Conservation (phyloP, 441 rosid species). For the Dalechampia spathulata region DNA sequence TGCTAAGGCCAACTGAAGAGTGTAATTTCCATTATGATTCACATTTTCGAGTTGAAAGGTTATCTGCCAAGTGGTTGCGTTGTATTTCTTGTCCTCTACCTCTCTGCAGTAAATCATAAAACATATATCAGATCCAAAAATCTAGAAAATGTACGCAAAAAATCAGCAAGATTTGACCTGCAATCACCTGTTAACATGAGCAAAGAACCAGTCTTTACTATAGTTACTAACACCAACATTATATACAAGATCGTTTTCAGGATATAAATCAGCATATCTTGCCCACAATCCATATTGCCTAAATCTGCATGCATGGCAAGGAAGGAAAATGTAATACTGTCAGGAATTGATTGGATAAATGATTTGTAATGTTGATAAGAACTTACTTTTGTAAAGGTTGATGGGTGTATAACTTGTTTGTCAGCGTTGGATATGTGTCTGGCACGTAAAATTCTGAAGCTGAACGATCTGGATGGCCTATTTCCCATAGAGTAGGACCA, state of each 20-base stretch:
- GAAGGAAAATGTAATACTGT: too few species aligned
- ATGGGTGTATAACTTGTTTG: slow-evolving; percentile 25
- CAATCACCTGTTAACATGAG: slow-evolving; percentile 64
- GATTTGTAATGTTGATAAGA: neutral
- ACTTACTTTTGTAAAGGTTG: slow-evolving; percentile 27
- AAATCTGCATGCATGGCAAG: slow-evolving; percentile 49
- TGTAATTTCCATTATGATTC: slow-evolving; percentile 29
- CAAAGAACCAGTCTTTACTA: slow-evolving; percentile 68
- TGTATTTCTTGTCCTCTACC: slow-evolving; percentile 13
- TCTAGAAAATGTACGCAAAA: neutral
- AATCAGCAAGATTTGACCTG: neutral
- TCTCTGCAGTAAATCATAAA: slow-evolving; percentile 1
- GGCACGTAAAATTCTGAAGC: slow-evolving; percentile 57
- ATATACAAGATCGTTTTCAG: slow-evolving; percentile 53
- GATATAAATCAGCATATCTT: slow-evolving; percentile 62
- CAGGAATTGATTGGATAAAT: too few species aligned
- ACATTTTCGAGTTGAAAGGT: slow-evolving; percentile 31
- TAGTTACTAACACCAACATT: slow-evolving; percentile 47
- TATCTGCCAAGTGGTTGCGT: slow-evolving; percentile 60
- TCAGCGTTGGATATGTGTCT: slow-evolving; percentile 31
- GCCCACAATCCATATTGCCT: slow-evolving; percentile 91
- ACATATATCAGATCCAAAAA: neutral
- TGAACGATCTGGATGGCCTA: slow-evolving; percentile 54
- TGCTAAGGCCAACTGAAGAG: slow-evolving; percentile 63
- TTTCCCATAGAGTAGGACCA: slow-evolving; percentile 74